These are phyloP conservation scores for Rubus idaeus DNA, from an alignment of 306 rosid species.

Conservation along the genomic window DNA sequence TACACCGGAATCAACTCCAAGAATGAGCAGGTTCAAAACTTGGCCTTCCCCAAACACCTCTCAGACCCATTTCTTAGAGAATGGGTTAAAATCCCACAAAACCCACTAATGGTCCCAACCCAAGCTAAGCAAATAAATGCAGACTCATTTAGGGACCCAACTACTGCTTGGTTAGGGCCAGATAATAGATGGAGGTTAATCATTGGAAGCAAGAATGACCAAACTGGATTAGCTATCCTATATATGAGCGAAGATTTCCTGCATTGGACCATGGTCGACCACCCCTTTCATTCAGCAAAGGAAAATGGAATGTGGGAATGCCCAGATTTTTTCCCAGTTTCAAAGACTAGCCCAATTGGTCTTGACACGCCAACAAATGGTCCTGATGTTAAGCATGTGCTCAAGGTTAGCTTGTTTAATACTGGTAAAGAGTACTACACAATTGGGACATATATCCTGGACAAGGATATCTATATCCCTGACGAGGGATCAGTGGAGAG, in stretches of 20 bases:
- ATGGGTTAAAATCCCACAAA: conserved; percentile 61
- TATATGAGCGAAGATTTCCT: conserved; percentile 53
- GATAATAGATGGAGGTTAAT: conserved; percentile 58
- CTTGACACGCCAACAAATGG: conserved; percentile 45
- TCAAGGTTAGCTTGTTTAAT: conserved; percentile 67
- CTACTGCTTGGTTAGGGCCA: conserved; percentile 71
- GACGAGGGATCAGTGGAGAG: conserved; percentile 44
- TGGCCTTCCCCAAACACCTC: conserved; percentile 62
- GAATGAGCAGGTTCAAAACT: conserved; percentile 67
- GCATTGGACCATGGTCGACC: conserved; percentile 51
- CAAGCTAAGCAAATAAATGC: conserved; percentile 40
- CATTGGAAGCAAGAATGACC: conserved; percentile 50
- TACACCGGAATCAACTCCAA: conserved; percentile 70
- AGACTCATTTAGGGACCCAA: conserved; percentile 74
- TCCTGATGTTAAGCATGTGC: conserved; percentile 54
- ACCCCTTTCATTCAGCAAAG: conserved; percentile 57
- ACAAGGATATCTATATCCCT: conserved; percentile 54
- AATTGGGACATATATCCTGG: conserved; percentile 51
- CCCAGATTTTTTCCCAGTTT: conserved; percentile 79
- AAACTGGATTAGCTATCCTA: conserved; percentile 48
- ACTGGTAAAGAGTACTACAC: conserved; percentile 57
- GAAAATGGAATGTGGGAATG: conserved; percentile 89
- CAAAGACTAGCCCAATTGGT: conserved; percentile 28
- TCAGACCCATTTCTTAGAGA: conserved; percentile 76
- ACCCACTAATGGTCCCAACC: conserved; percentile 70